Base-by-base conservation (phyloP, 352 stramenopile genomes). In the Globisporangium camurandrum region DNA sequence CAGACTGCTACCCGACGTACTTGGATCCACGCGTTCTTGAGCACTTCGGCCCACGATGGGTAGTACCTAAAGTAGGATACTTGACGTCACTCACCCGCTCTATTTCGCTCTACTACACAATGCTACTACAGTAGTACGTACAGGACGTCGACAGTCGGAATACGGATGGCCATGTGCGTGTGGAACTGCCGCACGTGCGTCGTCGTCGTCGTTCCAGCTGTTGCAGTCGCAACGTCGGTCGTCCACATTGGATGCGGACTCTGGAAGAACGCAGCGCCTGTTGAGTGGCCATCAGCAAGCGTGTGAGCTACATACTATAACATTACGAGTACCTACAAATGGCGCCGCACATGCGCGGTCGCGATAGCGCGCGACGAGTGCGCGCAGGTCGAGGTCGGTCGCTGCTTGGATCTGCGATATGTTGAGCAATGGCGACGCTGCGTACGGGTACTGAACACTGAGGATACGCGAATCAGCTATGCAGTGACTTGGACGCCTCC, bases 21-120 rank as follows among this genome's bases (percentile, higher is more conserved):
- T 65, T 88, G 75, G 33, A 85, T 83, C 75, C 75, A 88, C 49
- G 69, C 75, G 2, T 61, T 66, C 47, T 88, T 88, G 16, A 81
- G 42, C 1, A 84, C 62, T 34, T 88, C 75, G 1, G 66, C 52
- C 75, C 75, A 88, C 28, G 64, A 64, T 8, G 73, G 64, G 19
- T 60, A 61, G 48, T 88, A 88, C 14, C 75, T 85, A 42, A n/a
- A n/a, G 37, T 42, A 42, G 37, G 14, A n/a, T n/a, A n/a, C n/a
- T n/a, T n/a, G n/a, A n/a, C n/a, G n/a, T n/a, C n/a, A n/a, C n/a
- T n/a, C n/a, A n/a, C n/a, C n/a, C n/a, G n/a, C n/a, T n/a, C n/a
- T n/a, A n/a, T n/a, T n/a, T n/a, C n/a, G n/a, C n/a, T n/a, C n/a
- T n/a, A n/a, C n/a, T n/a, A n/a, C n/a, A n/a, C n/a, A n/a, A 5